Percentiles rank a stretch among this genome's conserved stretches.
Conservation (phyloP, 495 filamentous ascomycete species). For the Pseudomonodictys pantanalensis region DNA sequence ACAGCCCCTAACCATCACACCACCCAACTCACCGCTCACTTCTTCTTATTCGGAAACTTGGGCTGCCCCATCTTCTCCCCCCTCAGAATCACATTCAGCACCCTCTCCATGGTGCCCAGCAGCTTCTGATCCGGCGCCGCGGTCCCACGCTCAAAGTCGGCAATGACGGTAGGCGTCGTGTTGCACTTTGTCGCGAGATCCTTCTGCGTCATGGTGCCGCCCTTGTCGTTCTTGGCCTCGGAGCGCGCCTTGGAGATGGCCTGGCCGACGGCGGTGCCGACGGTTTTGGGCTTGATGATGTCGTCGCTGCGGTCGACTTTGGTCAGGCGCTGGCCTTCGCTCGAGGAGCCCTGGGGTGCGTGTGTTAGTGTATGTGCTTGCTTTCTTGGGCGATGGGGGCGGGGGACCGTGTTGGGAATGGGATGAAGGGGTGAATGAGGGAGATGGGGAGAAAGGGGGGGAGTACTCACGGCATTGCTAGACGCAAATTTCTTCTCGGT, state of each 20-base stretch:
- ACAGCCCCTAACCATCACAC: too few species aligned
- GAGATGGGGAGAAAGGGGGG: background rate
- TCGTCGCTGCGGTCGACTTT: conserved; percentile 98
- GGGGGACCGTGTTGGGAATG: background rate
- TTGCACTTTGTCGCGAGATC: conserved; percentile 94
- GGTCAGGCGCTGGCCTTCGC: conserved; percentile 91
- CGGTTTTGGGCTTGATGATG: conserved; percentile 91
- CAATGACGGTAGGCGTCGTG: conserved; percentile 72
- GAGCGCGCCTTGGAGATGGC: conserved; percentile 74
- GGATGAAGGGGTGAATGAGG: conserved; percentile 21
- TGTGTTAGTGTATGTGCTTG: background rate
- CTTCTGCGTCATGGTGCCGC: conserved; percentile 90
- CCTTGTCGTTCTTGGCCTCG: conserved; percentile 49
- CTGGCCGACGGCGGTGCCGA: conserved; percentile 74
- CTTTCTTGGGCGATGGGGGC: too few species aligned
- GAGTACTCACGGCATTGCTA: conserved; percentile 69
- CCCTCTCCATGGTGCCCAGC: conserved; percentile 72
- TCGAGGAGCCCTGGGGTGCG: conserved; percentile 48
- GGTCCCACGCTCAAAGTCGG: conserved; percentile 80
- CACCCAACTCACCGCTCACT: conserved; percentile 27
- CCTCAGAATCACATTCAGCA: conserved; percentile 80
- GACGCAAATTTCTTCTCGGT: conserved; percentile 91
- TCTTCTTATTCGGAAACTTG: conserved; percentile 73
- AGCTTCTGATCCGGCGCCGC: conserved; percentile 84
- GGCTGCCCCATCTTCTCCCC: conserved; percentile 73